Conservation (phyloP, 106 monocot genomes). For the Phalaenopsis equestris region DNA sequence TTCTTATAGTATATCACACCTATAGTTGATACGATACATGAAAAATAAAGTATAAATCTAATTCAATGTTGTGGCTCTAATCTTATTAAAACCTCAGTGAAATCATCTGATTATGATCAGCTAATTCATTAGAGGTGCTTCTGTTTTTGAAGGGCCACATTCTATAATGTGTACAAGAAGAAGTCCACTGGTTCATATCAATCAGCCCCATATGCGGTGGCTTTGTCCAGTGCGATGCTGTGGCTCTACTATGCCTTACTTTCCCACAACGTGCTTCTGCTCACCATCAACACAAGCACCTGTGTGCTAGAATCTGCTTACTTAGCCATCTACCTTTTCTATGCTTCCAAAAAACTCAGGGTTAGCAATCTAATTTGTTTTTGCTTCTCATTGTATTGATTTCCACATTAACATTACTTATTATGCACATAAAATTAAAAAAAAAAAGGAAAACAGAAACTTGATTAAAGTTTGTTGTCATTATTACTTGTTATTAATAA, state of each 20-base stretch:
- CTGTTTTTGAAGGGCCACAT: slow-evolving; percentile 25
- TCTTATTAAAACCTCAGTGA: too few species aligned
- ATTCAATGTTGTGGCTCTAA: too few species aligned
- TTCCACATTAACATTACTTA: too few species aligned
- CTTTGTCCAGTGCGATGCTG: slow-evolving; percentile 37
- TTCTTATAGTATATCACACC: too few species aligned
- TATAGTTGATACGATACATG: too few species aligned
- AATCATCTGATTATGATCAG: too few species aligned
- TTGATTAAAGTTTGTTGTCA: too few species aligned
- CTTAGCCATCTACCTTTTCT: slow-evolving; percentile 28
- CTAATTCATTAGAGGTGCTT: background rate
- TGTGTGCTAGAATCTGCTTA: slow-evolving; percentile 30
- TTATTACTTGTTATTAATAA: too few species aligned
- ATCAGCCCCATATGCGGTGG: slow-evolving; percentile 36
- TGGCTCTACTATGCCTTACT: slow-evolving; percentile 47
- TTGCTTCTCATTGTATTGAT: too few species aligned
- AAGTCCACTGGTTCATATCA: slow-evolving; percentile 43
- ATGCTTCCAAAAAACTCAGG: slow-evolving; percentile 21
- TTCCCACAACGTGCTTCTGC: slow-evolving; percentile 14
- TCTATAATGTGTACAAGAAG: slow-evolving; percentile 38
- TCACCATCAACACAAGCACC: slow-evolving; percentile 32
- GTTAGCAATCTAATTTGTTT: background rate
- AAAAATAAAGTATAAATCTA: background rate
- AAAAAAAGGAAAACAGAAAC: too few species aligned
- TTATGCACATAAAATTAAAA: too few species aligned